phyloP scores from a whole-genome alignment of 2,329 filamentous ascomycete species.

The Fusarium torreyae region DNA sequence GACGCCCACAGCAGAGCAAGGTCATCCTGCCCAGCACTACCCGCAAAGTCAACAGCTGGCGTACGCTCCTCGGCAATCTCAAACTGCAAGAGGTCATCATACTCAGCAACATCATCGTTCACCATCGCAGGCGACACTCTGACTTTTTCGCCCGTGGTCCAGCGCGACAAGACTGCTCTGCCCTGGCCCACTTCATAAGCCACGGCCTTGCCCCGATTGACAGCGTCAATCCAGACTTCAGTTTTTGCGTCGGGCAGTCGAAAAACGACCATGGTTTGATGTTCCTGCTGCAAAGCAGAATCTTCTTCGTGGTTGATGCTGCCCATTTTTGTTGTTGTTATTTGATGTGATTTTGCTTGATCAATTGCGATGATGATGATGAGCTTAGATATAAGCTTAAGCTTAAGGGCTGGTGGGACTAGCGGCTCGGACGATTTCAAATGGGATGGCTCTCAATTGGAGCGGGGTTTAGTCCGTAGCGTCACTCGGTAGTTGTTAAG shows the following conservation, averaged over 20 bases:
- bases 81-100: constrained; percentile 4
- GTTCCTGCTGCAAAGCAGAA: neutral
- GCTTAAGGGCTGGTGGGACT: too few relatives aligned
- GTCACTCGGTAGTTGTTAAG: too few relatives aligned
- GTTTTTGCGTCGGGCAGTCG: constrained; percentile 27
- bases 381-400: too few relatives aligned
- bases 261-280: neutral
- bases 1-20: constrained; percentile 24
- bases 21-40: constrained; percentile 4
- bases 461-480: too few relatives aligned
- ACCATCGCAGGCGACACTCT: constrained; percentile 32
- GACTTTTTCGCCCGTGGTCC: constrained; percentile 8
- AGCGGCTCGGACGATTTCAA: too few relatives aligned
- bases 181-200: constrained; percentile 5
- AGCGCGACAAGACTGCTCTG: constrained; percentile 13
- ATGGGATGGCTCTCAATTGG: too few relatives aligned
- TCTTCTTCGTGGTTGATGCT: neutral
- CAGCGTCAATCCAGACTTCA: constrained; percentile 20
- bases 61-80: constrained; percentile 16
- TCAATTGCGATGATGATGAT: too few relatives aligned
- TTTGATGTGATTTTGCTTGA: too few relatives aligned
- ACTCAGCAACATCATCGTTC: constrained; percentile 26
- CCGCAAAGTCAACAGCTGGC: neutral
- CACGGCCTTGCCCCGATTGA: neutral
- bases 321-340: neutral